These are phyloP conservation scores for Onygenales sp. DNA, from an alignment of 2,329 filamentous ascomycete species.

Conservation along the genomic window DNA sequence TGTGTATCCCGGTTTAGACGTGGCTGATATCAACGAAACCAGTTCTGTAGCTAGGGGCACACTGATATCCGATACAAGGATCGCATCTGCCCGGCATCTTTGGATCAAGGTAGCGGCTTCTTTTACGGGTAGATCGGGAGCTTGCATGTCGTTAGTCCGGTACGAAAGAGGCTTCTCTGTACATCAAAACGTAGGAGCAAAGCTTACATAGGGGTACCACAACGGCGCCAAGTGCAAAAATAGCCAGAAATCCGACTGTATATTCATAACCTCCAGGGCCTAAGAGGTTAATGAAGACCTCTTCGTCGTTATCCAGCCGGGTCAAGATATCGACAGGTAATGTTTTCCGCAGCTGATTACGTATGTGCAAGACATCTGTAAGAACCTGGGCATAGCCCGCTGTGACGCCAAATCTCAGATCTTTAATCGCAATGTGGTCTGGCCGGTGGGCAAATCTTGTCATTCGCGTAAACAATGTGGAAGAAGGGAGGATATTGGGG, in stretches of 20 bases:
- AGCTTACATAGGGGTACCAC: constrained; percentile 25
- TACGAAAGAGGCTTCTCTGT: background rate
- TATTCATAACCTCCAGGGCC: constrained; percentile 29
- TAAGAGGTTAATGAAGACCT: constrained; percentile 25
- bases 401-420: background rate
- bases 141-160: background rate
- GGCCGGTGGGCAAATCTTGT: background rate
- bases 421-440: background rate
- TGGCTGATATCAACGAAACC: background rate
- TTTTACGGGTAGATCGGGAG: constrained; percentile 18
- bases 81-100: constrained; percentile 11
- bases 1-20: constrained; percentile 12
- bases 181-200: background rate
- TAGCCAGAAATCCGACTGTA: constrained; percentile 24
- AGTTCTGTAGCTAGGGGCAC: background rate
- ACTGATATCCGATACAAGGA: constrained; percentile 4
- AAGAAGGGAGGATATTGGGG: constrained; percentile 22
- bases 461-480: constrained; percentile 22
- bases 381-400: background rate
- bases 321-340: background rate
- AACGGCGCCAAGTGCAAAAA: constrained; percentile 24
- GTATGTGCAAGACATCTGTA: background rate
- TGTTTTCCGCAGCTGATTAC: background rate
- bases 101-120: constrained; percentile 24
- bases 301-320: constrained; percentile 17